A percentile compares a stretch with the other conserved stretches of the same genome.
These are phyloP conservation scores for Syzygium syzygioides DNA, from an alignment of 441 rosid genomes.

Conservation along the genomic window DNA sequence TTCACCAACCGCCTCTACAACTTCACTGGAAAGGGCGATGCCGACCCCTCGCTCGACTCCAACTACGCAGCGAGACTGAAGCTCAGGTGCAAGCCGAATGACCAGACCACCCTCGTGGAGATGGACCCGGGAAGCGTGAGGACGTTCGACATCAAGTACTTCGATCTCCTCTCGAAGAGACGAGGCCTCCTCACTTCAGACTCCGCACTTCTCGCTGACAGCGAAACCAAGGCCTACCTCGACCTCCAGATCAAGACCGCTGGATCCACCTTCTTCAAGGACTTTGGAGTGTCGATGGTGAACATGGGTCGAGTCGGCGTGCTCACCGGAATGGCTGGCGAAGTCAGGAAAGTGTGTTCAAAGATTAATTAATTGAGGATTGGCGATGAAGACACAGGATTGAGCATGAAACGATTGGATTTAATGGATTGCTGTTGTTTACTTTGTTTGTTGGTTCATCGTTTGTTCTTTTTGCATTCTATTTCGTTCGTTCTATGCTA, in stretches of 20 bases:
- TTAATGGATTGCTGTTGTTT: background rate
- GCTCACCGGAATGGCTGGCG: conserved; percentile 41
- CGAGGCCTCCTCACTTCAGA: conserved; percentile 51
- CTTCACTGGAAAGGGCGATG: conserved; percentile 34
- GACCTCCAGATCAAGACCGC: conserved; percentile 13
- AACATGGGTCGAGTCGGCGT: conserved; percentile 56
- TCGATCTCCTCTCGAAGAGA: conserved; percentile 35
- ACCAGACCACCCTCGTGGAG: conserved; percentile 35
- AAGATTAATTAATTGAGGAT: conserved; percentile 23
- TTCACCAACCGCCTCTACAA: conserved; percentile 32
- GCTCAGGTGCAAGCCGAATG: conserved; percentile 23
- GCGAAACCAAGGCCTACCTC: conserved; percentile 37
- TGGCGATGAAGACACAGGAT: background rate
- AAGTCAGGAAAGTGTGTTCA: conserved; percentile 47
- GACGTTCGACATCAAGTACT: conserved; percentile 45
- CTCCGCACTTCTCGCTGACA: conserved; percentile 40
- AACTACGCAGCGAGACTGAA: conserved; percentile 13
- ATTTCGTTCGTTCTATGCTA: background rate
- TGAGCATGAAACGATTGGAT: background rate
- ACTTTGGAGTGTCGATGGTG: conserved; percentile 58
- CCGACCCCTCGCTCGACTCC: conserved; percentile 27
- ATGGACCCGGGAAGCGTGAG: conserved; percentile 65
- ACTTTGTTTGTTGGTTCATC: background rate
- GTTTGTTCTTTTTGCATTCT: background rate
- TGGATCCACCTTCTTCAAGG: conserved; percentile 36